Conservation (phyloP, 768 basidiomycete species). For the Kwoniella bestiolae region DNA sequence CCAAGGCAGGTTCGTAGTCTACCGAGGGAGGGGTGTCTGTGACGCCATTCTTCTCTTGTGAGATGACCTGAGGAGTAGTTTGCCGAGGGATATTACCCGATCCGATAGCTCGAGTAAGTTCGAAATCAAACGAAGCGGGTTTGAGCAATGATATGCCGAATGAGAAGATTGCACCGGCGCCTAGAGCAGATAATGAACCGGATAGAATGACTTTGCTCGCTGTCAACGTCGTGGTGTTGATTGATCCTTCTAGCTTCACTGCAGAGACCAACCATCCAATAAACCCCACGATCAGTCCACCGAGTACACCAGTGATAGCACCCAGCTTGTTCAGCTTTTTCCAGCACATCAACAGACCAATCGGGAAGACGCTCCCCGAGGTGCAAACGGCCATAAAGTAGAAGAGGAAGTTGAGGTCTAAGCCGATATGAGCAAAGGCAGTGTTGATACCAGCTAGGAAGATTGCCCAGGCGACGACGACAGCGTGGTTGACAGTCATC, state of each 20-base stretch:
- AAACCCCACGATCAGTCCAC: constrained; percentile 14
- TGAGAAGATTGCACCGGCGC: constrained; percentile 20
- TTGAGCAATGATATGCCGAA: constrained; percentile 9
- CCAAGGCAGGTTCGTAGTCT: constrained; percentile 17
- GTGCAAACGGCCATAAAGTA: constrained; percentile 24
- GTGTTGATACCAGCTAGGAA: constrained; percentile 16
- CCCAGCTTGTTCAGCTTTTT: constrained; percentile 11
- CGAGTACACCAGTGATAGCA: constrained; percentile 14
- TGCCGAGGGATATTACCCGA: background rate
- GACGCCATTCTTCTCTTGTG: constrained; percentile 1
- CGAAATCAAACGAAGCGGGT: constrained; percentile 19
- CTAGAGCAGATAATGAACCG: constrained; percentile 15
- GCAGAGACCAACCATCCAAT: constrained; percentile 16
- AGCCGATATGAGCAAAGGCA: constrained; percentile 12
- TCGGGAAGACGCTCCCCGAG: constrained; percentile 16
- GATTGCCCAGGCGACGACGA: constrained; percentile 14
- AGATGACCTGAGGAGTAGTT: background rate
- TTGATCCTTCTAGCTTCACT: constrained; percentile 11
- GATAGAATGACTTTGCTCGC: constrained; percentile 18
- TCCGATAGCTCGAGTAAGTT: constrained; percentile 17
- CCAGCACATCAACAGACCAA: constrained; percentile 19
- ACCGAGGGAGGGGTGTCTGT: background rate
- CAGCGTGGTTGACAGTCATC: constrained; percentile 17
- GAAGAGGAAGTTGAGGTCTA: constrained; percentile 24
- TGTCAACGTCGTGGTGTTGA: constrained; percentile 15